phyloP scores from a whole-genome alignment of 306 rosid species.

The Cicer arietinum region DNA sequence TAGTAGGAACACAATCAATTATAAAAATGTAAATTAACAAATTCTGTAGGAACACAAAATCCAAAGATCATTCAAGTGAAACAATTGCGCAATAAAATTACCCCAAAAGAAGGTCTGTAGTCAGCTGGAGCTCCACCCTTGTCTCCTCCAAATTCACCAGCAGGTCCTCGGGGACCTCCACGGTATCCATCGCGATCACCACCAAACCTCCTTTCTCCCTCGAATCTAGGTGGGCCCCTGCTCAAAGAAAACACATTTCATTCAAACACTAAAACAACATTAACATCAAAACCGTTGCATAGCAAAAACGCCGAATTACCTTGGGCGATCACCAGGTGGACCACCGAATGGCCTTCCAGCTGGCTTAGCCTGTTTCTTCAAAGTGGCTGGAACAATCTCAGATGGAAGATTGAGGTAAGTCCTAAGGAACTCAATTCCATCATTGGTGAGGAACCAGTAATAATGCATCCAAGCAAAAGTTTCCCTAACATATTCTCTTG shows the following conservation, averaged over 20 bases:
- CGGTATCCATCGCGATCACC: conserved; percentile 90
- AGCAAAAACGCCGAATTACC: conserved; percentile 36
- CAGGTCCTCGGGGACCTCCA: conserved; percentile 72
- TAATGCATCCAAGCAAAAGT: conserved; percentile 97
- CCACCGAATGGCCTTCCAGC: conserved; percentile 75
- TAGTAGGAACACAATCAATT: not conserved
- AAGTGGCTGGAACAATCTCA: conserved; percentile 87
- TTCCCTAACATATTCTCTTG: conserved; percentile 85
- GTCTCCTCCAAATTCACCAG: conserved; percentile 76
- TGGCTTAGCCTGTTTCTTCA: conserved; percentile 82
- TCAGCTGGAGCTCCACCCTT: conserved; percentile 89
- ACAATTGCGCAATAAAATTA: conserved; percentile 5
- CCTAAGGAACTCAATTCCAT: conserved; percentile 87
- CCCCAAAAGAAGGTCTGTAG: conserved; percentile 77
- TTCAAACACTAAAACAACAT: not conserved
- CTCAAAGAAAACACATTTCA: not conserved
- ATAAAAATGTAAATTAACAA: no score
- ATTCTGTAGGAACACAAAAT: not conserved
- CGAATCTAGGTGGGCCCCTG: conserved; percentile 76
- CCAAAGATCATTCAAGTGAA: not conserved
- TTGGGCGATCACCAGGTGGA: conserved; percentile 84
- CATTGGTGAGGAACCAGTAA: conserved; percentile 89
- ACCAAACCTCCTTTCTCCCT: conserved; percentile 77
- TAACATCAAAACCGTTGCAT: not conserved
- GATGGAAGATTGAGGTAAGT: conserved; percentile 91